Base-by-base conservation (phyloP, 257 asterid genomes). In the Petrea volubilis region DNA sequence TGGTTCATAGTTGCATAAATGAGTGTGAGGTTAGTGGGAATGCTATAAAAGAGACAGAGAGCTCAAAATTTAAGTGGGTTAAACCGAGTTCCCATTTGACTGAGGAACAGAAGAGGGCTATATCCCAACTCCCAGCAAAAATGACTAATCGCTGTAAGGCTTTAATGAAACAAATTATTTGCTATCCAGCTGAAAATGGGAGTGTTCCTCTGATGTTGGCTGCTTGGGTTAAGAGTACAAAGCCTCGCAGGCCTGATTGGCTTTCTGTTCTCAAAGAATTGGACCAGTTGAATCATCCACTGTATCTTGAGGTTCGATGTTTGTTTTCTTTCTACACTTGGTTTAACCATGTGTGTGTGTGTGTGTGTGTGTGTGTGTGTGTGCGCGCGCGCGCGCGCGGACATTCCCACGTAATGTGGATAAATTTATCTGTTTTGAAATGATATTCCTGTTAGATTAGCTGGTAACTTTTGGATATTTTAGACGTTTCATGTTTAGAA, bases 241-340 rank as follows among this genome's bases (percentile, higher is more conserved):
- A 82, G 68, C 98, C 97, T 58, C 72, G 41, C 18, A 81, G 98
- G 84, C 85, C 93, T 60, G 96, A 93, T 74, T 93, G 98, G 98
- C 92, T 93, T 67, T 41, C 78, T 61, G 83, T 85, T 80, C 91
- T 93, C 51, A 93, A 83, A 60, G 96, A 93, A 80, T 52, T 91
- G 87, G 88, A 81, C 68, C 77, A 77, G 72, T 33, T 86, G 75
- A 82, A 82, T 66, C 92, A 87, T 81, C 87, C 89, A 2, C 53
- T 91, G 63, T 94, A 79, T 77, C 74, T 86, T 18, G 86, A 91
- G 98, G 98, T 94, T 69, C n/a, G 25, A 0, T 7, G 7, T 23
- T 61, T 57, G 0, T 40, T 23, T 49, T 20, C 23, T 33, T 57
- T 56, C 23, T 46, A 36, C 52, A 28, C 18, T 55, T 62, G 5